These are phyloP conservation scores for Xylaria curta DNA, from an alignment of 495 filamentous ascomycete genomes.

Conservation along the genomic window DNA sequence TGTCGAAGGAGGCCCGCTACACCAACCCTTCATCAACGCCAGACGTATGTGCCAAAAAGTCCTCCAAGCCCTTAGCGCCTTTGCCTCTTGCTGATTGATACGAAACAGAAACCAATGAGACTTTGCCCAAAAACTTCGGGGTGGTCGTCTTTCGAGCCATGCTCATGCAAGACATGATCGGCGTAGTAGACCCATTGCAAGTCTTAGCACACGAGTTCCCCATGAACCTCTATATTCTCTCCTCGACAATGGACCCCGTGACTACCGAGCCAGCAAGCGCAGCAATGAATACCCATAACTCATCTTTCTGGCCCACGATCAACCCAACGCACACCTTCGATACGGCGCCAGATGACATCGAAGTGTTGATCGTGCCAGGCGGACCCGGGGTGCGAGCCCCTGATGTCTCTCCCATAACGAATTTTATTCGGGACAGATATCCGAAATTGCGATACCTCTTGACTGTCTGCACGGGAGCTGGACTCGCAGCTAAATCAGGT, in stretches of 20 bases:
- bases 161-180: constrained; percentile 18
- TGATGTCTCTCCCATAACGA: constrained; percentile 46
- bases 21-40: neutral
- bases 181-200: neutral
- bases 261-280: constrained; percentile 29
- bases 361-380: constrained; percentile 72
- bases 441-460: constrained; percentile 60
- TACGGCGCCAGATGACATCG: constrained; percentile 52
- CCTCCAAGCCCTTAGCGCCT: neutral
- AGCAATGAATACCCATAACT: constrained; percentile 30
- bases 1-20: neutral
- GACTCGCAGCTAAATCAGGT: constrained; percentile 57
- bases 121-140: constrained; percentile 7
- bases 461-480: constrained; percentile 66
- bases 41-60: neutral
- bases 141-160: neutral
- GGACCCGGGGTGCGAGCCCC: constrained; percentile 59
- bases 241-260: constrained; percentile 59
- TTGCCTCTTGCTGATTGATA: neutral
- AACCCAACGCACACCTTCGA: constrained; percentile 68
- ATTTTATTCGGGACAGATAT: constrained; percentile 52
- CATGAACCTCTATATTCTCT: constrained; percentile 44
- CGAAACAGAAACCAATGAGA: neutral
- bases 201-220: constrained; percentile 2
- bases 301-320: constrained; percentile 35